A percentile compares a stretch with the other conserved stretches of the same genome.
These are phyloP conservation scores for Ganoderma sinense DNA, from an alignment of 1,284 basidiomycete genomes.

Conservation along the genomic window DNA sequence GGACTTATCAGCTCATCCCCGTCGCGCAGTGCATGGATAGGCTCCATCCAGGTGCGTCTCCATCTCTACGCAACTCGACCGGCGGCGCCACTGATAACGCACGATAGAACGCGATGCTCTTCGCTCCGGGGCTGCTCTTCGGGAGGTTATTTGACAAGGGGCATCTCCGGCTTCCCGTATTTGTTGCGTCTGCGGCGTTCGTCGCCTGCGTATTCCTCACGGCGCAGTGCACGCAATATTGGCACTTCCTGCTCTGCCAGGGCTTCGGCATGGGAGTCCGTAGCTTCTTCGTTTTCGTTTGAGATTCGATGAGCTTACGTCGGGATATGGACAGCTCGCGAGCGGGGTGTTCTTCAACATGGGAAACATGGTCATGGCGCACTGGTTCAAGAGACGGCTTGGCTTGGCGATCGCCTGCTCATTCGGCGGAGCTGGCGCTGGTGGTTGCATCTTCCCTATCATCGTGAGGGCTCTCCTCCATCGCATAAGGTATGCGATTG, in stretches of 20 bases:
- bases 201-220: not conserved
- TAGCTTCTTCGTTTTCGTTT: not conserved
- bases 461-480: slow-evolving; percentile 46
- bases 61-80: not conserved
- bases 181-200: not conserved
- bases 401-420: slow-evolving; percentile 47
- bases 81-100: not conserved
- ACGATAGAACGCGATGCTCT: not conserved
- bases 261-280: not conserved
- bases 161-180: not conserved
- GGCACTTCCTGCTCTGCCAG: slow-evolving; percentile 1
- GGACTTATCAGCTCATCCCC: not conserved
- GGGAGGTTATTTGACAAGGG: not conserved
- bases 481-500: slow-evolving; percentile 37
- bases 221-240: not conserved
- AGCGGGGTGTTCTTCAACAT: slow-evolving; percentile 1
- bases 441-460: slow-evolving; percentile 53
- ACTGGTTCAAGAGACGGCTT: slow-evolving; percentile 54
- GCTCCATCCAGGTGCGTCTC: not conserved
- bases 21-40: slow-evolving; percentile 2
- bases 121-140: not conserved
- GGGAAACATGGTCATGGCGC: slow-evolving; percentile 29
- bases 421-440: slow-evolving; percentile 48
- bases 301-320: no score
- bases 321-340: not conserved